Conservation (phyloP, 345 rosid species). For the Acer negundo region DNA sequence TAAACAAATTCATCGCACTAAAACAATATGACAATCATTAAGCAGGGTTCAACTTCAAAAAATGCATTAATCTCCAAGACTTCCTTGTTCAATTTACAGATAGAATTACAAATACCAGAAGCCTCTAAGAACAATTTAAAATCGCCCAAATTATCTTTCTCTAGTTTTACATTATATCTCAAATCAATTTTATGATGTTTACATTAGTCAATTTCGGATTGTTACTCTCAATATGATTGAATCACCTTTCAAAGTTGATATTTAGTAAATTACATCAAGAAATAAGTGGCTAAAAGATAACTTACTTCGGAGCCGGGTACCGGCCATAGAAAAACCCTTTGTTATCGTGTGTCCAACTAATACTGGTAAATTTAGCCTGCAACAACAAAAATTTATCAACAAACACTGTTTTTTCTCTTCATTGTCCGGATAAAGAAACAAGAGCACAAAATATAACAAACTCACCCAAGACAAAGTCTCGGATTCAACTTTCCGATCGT, state of each 20-base stretch:
- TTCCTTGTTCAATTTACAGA: background rate
- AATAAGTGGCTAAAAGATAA: conserved; percentile 7
- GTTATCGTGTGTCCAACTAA: conserved; percentile 88
- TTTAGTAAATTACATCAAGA: background rate
- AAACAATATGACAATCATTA: background rate
- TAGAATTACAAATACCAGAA: background rate
- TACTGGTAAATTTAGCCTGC: conserved; percentile 77
- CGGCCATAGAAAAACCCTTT: conserved; percentile 94
- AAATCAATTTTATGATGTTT: background rate
- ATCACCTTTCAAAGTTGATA: background rate
- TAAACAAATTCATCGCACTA: background rate
- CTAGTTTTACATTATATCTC: background rate
- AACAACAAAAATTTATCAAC: background rate
- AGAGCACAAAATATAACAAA: background rate
- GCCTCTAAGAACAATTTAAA: background rate
- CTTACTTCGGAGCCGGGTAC: conserved; percentile 82
- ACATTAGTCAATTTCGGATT: background rate
- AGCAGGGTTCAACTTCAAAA: background rate
- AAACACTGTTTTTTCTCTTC: background rate
- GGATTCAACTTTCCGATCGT: conserved; percentile 61
- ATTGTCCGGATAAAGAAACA: background rate
- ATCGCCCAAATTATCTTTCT: background rate
- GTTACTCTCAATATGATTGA: background rate
- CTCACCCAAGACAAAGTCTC: conserved; percentile 87
- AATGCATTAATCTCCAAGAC: background rate